phyloP scores from a whole-genome alignment of 495 filamentous ascomycete genomes.

The Penicillium egyptiacum region DNA sequence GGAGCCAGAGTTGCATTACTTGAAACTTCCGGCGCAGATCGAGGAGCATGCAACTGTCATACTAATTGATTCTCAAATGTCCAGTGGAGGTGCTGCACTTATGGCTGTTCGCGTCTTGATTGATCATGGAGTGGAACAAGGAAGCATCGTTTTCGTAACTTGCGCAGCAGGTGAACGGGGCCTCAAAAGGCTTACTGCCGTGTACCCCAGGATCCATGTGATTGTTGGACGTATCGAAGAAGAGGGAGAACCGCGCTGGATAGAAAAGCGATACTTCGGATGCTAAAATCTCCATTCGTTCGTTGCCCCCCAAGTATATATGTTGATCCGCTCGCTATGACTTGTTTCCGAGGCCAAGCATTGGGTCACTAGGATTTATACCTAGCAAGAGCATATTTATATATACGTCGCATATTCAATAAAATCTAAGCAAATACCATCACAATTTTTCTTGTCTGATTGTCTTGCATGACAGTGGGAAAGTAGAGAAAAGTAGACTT shows the following conservation, averaged over 20 bases:
- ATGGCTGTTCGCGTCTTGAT: constrained; percentile 95
- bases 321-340: neutral
- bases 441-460: neutral
- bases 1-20: constrained; percentile 89
- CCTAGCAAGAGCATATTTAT: constrained; percentile 1
- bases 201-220: constrained; percentile 80
- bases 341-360: neutral
- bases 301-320: neutral
- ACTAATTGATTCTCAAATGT: constrained; percentile 91
- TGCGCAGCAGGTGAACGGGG: constrained; percentile 81
- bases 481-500: neutral
- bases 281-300: constrained; percentile 50
- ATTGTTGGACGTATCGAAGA: constrained; percentile 78
- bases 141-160: constrained; percentile 84
- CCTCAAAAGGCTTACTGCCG: constrained; percentile 75
- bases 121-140: constrained; percentile 87
- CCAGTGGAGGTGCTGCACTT: constrained; percentile 84
- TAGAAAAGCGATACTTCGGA: constrained; percentile 78
- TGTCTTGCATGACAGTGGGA: neutral
- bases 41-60: constrained; percentile 73
- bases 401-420: neutral
- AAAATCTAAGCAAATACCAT: neutral
- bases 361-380: constrained; percentile 3
- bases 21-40: constrained; percentile 71
- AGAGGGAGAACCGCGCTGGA: constrained; percentile 76